Evolutionary conservation across 2,329 filamentous ascomycete genomes (phyloP).

Genomic region (Aspergillus amoenus): DNA sequence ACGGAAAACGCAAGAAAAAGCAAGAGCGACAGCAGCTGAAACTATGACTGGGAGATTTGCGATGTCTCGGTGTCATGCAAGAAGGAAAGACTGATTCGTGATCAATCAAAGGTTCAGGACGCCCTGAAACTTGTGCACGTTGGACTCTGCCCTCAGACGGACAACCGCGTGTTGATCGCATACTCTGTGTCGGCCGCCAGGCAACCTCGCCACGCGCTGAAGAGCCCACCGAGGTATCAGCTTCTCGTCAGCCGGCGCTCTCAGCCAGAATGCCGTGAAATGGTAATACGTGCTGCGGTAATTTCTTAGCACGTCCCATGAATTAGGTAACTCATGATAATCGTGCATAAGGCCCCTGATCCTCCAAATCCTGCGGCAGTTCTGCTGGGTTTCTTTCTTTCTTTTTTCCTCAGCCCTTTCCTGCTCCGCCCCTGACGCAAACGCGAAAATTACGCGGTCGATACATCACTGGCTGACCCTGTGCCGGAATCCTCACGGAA

Average conservation of each 20-base stretch:
- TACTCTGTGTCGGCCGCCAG: background rate
- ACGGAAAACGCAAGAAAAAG: background rate
- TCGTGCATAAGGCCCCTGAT: constrained; percentile 8
- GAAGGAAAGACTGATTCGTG: background rate
- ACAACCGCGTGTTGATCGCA: background rate
- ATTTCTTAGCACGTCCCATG: background rate
- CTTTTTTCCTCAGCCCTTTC: background rate
- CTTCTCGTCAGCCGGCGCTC: background rate
- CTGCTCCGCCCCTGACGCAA: background rate
- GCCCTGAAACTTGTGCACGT: background rate
- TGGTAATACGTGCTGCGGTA: background rate
- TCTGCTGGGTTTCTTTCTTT: background rate
- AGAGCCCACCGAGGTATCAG: background rate
- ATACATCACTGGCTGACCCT: background rate
- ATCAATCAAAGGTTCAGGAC: background rate
- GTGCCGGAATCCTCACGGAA: too few relatives aligned
- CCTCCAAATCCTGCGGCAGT: background rate
- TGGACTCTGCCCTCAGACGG: background rate
- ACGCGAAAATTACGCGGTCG: background rate
- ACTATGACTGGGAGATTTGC: background rate
- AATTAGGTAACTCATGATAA: constrained; percentile 8
- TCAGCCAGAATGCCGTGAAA: background rate
- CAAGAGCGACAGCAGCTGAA: background rate
- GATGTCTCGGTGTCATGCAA: background rate
- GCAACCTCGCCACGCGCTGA: background rate